These are phyloP conservation scores for Yamadazyma dushanensis DNA, from an alignment of 1,139 yeast species.

Conservation along the genomic window DNA sequence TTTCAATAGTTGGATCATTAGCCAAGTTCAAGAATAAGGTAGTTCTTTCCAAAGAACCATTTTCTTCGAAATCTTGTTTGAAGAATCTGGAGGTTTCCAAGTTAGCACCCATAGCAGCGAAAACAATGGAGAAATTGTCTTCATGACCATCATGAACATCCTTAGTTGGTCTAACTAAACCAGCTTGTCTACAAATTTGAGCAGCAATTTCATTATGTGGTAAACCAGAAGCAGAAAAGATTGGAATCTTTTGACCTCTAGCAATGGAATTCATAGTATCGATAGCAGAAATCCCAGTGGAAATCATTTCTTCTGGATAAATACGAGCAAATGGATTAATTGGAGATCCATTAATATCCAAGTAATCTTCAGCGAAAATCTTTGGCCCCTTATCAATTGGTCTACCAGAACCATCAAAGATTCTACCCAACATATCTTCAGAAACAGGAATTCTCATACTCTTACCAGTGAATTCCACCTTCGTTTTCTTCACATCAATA, in stretches of 20 bases:
- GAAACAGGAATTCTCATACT: conserved; percentile 91
- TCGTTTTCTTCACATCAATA: conserved; percentile 94
- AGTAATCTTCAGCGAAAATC: conserved; percentile 96
- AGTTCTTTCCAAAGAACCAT: conserved; percentile 97
- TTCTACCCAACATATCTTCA: conserved; percentile 96
- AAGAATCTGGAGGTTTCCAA: conserved; percentile 53
- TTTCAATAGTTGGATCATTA: conserved; percentile 98
- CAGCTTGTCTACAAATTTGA: conserved; percentile 99
- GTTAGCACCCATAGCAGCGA: conserved; percentile 79
- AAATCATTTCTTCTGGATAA: conserved; percentile 99
- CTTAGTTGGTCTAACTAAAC: conserved; percentile 97
- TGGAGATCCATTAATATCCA: conserved; percentile 98
- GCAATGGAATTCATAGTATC: conserved; percentile 99
- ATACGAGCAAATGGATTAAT: conserved; percentile 97
- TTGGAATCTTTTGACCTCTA: conserved; percentile 99
- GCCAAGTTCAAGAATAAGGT: conserved; percentile 96
- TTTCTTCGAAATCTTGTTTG: conserved; percentile 99
- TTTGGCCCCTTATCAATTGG: conserved; percentile 98
- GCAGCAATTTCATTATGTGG: conserved; percentile 99
- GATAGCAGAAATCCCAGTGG: conserved; percentile 97
- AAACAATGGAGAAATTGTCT: conserved; percentile 97
- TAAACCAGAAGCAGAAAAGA: conserved; percentile 97
- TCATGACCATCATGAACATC: conserved; percentile 99
- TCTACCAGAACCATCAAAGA: conserved; percentile 98
- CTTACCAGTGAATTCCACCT: conserved; percentile 96